Percentiles rank a stretch among this genome's conserved stretches.
Conservation (phyloP, 257 asterid genomes). For the Apocynum venetum region DNA sequence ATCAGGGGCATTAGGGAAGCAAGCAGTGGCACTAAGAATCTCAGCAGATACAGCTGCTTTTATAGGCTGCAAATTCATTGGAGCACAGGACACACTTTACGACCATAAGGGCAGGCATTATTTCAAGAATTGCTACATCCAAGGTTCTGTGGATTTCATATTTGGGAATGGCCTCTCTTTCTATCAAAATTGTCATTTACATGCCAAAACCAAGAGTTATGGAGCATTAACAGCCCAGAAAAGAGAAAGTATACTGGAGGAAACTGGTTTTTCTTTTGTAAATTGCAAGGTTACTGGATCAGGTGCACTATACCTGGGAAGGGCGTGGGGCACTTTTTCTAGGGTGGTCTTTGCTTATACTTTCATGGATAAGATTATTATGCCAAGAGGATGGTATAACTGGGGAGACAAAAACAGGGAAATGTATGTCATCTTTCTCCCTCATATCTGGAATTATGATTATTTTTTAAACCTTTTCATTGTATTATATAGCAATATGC, state of each 20-base stretch:
- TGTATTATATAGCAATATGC: no score
- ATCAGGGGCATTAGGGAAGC: constrained; percentile 74
- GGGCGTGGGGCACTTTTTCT: constrained; percentile 95
- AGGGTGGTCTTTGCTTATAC: constrained; percentile 90
- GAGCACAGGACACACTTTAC: constrained; percentile 83
- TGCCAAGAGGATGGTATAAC: constrained; percentile 80
- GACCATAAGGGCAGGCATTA: constrained; percentile 89
- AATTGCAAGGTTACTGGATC: constrained; percentile 83
- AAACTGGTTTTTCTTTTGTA: constrained; percentile 85
- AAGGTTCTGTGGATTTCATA: constrained; percentile 89
- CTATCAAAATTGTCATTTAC: constrained; percentile 67
- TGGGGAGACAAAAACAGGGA: constrained; percentile 95
- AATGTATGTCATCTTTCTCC: constrained; percentile 42
- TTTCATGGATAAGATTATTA: constrained; percentile 77
- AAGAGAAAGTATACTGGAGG: constrained; percentile 78
- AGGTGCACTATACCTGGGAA: constrained; percentile 77
- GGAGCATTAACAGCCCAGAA: constrained; percentile 94
- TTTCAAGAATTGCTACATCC: constrained; percentile 71
- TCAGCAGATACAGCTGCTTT: constrained; percentile 83
- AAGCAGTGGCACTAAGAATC: constrained; percentile 93
- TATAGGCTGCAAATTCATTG: constrained; percentile 71
- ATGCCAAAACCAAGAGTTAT: constrained; percentile 50
- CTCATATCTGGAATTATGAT: not conserved
- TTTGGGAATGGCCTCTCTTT: constrained; percentile 71
- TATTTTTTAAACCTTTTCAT: not conserved